Base-by-base conservation (phyloP, 2,329 filamentous ascomycete genomes). In the Ascochyta clinopodiicola region DNA sequence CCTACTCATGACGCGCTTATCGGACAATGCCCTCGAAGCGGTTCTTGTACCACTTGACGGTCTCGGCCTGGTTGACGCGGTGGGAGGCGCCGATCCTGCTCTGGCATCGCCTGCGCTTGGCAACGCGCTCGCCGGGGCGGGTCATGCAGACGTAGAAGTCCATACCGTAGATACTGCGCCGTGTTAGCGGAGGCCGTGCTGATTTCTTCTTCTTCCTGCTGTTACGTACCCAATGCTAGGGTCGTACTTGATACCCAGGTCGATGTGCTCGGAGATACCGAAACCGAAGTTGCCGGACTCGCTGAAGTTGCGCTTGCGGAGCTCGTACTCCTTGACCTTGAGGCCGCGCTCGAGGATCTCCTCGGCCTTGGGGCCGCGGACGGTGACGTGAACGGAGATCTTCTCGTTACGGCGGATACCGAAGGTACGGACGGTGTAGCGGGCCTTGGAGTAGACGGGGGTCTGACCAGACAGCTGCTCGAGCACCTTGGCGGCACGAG, bases 61-160 rank as follows among this genome's bases (percentile, higher is more conserved):
- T 97, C 88, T 99, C 95, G 67, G 87, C 82, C 78, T 92, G 90
- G 88, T 87, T 91, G 88, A 99, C 96, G 78, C 88, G 87, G 90
- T 99, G 95, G 81, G 82, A 85, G 77, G 90, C 79, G 78, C 95
- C 95, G 78, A 99, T 89, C 76, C 82, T 86, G 84, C 87, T 85
- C 88, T 96, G 90, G 84, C 84, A 88, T 77, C 94, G 92, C 80
- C 94, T 90, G 78, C 95, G 92, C 86, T 92, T 94, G 80, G 91
- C 90, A 79, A 99, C 92, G 80, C 95, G 93, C 88, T 96, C 93
- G 84, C 95, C 95, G 76, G 94, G 95, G 77, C 95, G 93, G 86
- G 92, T 96, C 95, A 99, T 99, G 92, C 94, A 98, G 91, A 89
- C 93, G 90, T 97, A 99, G 85, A 99, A 99, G 85, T 99, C 95